phyloP scores from a whole-genome alignment of 306 rosid genomes.

The Lupinus albus region DNA sequence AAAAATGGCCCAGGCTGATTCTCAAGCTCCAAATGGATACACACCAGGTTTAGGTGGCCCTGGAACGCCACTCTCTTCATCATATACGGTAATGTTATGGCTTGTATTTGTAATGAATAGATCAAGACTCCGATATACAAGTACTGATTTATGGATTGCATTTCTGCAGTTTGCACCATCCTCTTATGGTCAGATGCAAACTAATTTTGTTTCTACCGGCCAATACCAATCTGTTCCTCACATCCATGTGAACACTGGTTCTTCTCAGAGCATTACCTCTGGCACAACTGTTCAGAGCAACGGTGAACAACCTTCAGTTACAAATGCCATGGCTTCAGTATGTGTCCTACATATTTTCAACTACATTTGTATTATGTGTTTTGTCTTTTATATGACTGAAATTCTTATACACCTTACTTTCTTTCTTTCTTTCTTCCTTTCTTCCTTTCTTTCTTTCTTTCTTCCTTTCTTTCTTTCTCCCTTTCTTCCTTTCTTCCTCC shows the following conservation, averaged over 20 bases:
- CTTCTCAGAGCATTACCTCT: conserved; percentile 50
- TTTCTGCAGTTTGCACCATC: conserved; percentile 64
- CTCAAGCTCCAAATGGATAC: conserved; percentile 65
- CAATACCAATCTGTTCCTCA: conserved; percentile 70
- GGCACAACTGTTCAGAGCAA: conserved; percentile 51
- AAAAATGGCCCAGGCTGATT: conserved; percentile 55
- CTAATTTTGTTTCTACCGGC: conserved; percentile 50
- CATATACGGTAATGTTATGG: conserved; percentile 68
- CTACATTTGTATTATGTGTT: conserved; percentile 19
- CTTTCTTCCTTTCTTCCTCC: no score
- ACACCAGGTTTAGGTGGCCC: conserved; percentile 67
- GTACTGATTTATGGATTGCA: conserved; percentile 42
- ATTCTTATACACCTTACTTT: conserved; percentile 15
- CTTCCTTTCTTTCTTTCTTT: no score
- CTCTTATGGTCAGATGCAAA: conserved; percentile 70
- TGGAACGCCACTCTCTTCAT: conserved; percentile 61
- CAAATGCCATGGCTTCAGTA: conserved; percentile 59
- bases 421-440: no score
- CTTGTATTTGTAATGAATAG: conserved; percentile 23
- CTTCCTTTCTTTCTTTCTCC: no score
- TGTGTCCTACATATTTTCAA: conserved; percentile 36
- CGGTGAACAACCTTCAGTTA: conserved; percentile 53
- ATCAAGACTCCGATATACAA: conserved; percentile 12
- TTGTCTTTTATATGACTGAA: conserved; percentile 7
- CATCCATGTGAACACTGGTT: conserved; percentile 52